A percentile compares a stretch with the other conserved stretches of the same genome.
These are phyloP conservation scores for Fusarium sp. DNA, from an alignment of 2,329 filamentous ascomycete genomes.

Conservation along the genomic window DNA sequence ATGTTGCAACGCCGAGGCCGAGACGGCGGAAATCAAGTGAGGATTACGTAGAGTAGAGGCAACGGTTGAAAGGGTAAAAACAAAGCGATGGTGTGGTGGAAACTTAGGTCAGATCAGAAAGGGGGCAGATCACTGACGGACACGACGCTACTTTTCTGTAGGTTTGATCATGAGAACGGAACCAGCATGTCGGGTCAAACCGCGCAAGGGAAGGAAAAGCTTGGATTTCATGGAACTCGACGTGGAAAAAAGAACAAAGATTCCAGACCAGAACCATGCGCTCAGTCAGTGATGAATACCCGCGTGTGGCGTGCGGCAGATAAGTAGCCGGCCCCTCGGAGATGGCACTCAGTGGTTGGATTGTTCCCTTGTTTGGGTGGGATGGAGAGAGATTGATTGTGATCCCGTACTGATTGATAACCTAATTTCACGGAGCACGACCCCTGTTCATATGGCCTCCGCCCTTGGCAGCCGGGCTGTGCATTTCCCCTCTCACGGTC, in stretches of 20 bases:
- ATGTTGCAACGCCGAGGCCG: neutral
- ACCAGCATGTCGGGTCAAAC: neutral
- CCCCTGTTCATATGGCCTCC: slow-evolving; percentile 18
- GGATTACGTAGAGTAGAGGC: neutral
- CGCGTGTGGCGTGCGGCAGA: slow-evolving; percentile 13
- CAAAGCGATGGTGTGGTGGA: neutral
- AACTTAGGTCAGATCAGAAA: slow-evolving; percentile 9
- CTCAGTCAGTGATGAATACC: neutral
- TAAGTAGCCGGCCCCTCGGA: slow-evolving; percentile 4
- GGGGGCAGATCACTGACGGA: neutral
- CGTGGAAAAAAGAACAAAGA: neutral
- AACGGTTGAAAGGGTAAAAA: neutral
- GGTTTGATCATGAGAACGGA: slow-evolving; percentile 11
- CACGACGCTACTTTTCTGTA: neutral
- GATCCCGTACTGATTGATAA: slow-evolving; percentile 44
- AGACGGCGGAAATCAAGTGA: neutral
- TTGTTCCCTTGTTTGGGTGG: neutral
- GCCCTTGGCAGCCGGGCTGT: slow-evolving; percentile 5
- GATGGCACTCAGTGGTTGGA: neutral
- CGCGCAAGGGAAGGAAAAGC: neutral
- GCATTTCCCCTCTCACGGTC: neutral
- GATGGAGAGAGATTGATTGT: slow-evolving; percentile 26
- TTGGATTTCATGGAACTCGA: neutral
- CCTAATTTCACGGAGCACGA: slow-evolving; percentile 28
- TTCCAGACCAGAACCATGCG: neutral